Evolutionary conservation across 202 grass and related monocot species (phyloP), one percentile per base, ranked within the genome.

Genomic region (Saccharum hybrid): DNA sequence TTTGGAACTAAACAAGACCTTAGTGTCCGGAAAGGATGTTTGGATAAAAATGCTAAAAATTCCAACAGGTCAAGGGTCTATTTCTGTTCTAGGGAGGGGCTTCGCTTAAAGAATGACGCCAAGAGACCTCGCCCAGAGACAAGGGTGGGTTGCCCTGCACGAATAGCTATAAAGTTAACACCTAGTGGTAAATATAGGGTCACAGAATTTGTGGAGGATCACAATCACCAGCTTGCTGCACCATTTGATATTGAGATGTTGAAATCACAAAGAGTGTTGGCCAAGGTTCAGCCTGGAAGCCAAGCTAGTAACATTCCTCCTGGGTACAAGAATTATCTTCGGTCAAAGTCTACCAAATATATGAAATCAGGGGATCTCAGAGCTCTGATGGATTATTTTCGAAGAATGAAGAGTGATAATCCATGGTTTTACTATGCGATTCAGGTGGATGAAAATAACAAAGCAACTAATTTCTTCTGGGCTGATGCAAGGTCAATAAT

Each of bases 211-310:
- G 60, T 94, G 57, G 73, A 94, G 51, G 90, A 93, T 75, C 95
- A 98, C 77, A 98, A 98, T 80, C 95, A 98, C 65, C 90, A 87
- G 76, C 92, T 98, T 88, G 91, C 90, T 75, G 87, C 86, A 49
- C 95, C 95, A 30, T 93, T 98, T 81, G 95, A 94, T 80, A 98
- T 98, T 78, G 90, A 91, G 69, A 85, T 93, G 87, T 71, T 98
- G 66, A 98, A 83, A 82, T 93, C 90, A 28, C 83, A 91, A 71
- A 93, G 84, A 59, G 37, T 79, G 40, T 82, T 81, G 63, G 51
- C 78, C 38, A 87, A 96, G 30, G 77, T 83, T 78, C 83, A 79
- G 73, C 66, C 87, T 87, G 87, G 81, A 88, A 88, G 71, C 66
- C 76, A 78, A 62, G 77, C 81, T 64, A 87, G 77, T 71, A 68